Conservation (phyloP, 2,329 filamentous ascomycete genomes). For the Fusarium sp. region DNA sequence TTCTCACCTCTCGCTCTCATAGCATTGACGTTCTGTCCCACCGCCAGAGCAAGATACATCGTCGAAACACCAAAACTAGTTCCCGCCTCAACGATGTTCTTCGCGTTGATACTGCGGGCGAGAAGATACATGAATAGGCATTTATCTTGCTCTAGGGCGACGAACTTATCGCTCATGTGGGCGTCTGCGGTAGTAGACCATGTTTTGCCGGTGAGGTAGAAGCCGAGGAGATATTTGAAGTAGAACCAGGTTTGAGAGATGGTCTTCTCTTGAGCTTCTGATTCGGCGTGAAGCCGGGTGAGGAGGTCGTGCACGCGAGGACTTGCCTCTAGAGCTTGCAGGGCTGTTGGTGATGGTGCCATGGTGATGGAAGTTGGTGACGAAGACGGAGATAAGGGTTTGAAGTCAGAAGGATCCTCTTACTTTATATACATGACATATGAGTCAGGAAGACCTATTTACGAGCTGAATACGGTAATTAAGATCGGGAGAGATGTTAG, state of each 20-base stretch:
- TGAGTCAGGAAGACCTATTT: not conserved
- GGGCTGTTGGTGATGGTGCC: slow-evolving; percentile 32
- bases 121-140: slow-evolving; percentile 67
- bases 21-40: slow-evolving; percentile 57
- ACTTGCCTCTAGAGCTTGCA: slow-evolving; percentile 39
- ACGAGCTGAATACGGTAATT: not conserved
- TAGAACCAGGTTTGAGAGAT: slow-evolving; percentile 44
- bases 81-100: slow-evolving; percentile 68
- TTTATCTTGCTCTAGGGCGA: slow-evolving; percentile 69
- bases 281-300: slow-evolving; percentile 42
- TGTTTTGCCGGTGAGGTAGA: slow-evolving; percentile 40
- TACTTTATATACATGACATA: slow-evolving; percentile 1
- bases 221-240: slow-evolving; percentile 30
- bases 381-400: not conserved
- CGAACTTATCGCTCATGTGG: slow-evolving; percentile 66
- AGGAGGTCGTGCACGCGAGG: slow-evolving; percentile 43
- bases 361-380: slow-evolving; percentile 2
- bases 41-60: slow-evolving; percentile 70
- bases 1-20: slow-evolving; percentile 31
- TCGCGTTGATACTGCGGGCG: slow-evolving; percentile 58
- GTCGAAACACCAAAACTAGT: slow-evolving; percentile 72
- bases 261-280: slow-evolving; percentile 41
- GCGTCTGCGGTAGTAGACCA: slow-evolving; percentile 45
- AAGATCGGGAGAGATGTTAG: not conserved
- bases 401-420: not conserved